Conservation (phyloP, 2,329 filamentous ascomycete species). For the Talaromyces rugulosus region DNA sequence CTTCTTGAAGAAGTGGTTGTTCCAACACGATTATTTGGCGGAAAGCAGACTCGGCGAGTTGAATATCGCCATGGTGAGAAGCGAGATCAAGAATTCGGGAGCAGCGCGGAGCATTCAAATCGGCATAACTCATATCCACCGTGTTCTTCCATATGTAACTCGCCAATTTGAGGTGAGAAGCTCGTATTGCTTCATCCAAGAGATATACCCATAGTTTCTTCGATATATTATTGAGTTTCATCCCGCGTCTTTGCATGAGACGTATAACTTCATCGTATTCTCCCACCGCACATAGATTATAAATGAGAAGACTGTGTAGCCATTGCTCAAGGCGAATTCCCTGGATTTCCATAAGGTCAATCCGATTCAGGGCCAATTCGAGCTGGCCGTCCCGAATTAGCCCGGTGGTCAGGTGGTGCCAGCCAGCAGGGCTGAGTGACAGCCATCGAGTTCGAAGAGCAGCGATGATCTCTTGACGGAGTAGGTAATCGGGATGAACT, state of each 20-base stretch:
- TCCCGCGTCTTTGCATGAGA: conserved; percentile 58
- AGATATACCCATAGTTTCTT: conserved; percentile 63
- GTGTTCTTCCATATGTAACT: conserved; percentile 67
- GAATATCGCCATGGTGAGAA: conserved; percentile 61
- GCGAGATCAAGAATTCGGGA: conserved; percentile 69
- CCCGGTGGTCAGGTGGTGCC: conserved; percentile 66
- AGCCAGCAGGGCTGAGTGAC: conserved; percentile 56
- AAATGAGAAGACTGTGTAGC: conserved; percentile 75
- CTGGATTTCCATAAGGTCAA: conserved; percentile 63
- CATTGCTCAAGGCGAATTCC: conserved; percentile 59
- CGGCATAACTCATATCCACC: conserved; percentile 57
- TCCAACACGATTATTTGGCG: conserved; percentile 53
- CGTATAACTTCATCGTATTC: conserved; percentile 74
- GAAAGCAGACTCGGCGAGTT: conserved; percentile 68
- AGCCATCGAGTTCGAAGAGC: conserved; percentile 66
- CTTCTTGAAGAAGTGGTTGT: conserved; percentile 57
- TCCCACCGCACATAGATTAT: conserved; percentile 64
- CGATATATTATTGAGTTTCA: conserved; percentile 46
- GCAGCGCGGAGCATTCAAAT: conserved; percentile 61
- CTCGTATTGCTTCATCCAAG: conserved; percentile 68
- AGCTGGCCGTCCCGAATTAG: conserved; percentile 76
- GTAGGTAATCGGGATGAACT: conserved; percentile 78
- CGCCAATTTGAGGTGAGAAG: conserved; percentile 60
- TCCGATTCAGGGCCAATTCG: conserved; percentile 69
- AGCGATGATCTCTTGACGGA: conserved; percentile 66